Base-by-base conservation (phyloP, 352 stramenopile genomes). In the Phytophthora idaei region DNA sequence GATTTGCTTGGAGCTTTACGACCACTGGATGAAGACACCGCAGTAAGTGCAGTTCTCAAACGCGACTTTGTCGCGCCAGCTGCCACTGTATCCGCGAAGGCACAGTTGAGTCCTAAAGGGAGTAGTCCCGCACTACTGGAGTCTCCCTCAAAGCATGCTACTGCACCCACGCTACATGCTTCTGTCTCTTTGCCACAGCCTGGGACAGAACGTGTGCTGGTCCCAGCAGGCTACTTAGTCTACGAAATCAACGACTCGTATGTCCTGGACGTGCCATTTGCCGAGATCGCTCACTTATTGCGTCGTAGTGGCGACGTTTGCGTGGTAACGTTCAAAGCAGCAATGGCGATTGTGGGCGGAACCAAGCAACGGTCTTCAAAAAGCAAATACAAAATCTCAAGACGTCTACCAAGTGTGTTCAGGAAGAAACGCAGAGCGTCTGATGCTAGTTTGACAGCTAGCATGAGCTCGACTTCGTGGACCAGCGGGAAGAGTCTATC, bases 231-330 rank as follows among this genome's bases (percentile, higher is more conserved):
- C 7, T 91, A 78, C 31, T 39, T 90, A 17, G 61, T 93, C 3
- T 81, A 86, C 60, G 73, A 91, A 57, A 87, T 93, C 27, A 83
- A 91, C 39, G 64, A 85, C 37, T 84, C 70, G 56, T 74, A 77
- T 48, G 83, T 92, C 2, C 45, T 80, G 1, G 71, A 81, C 15
- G 45, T 90, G 25, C 55, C 82, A 14, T 90, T 92, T 51, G 77
- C 71, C 6, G 83, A 94, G 42, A 89, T 92, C 44, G 67, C 78
- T 4, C 77, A 88, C 28, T 67, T 89, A 34, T 53, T 94, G 6
- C 76, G 75, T 12, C 70, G 80, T 4, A 90, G 85, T 60, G 70
- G 59, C 15, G 67, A 85, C 4, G 31, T 57, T 4, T 82, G 76
- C 32, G 54, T 78, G 5, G 70, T 94, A 27, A 81, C 80, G 6